Conservation (phyloP, 2,329 filamentous ascomycete genomes). For the Penicillium sp. region DNA sequence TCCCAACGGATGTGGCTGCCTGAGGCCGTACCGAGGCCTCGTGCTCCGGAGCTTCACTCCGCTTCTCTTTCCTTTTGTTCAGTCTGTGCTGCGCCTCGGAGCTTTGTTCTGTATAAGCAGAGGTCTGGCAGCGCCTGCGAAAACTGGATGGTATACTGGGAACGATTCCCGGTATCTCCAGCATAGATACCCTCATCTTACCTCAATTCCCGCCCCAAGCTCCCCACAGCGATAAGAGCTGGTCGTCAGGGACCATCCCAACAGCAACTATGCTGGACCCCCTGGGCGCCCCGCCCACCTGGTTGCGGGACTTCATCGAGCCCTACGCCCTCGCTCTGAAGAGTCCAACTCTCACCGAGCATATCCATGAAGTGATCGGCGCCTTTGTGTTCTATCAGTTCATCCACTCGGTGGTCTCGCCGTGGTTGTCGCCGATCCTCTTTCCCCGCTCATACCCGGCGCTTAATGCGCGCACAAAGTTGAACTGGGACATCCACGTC, state of each 20-base stretch:
- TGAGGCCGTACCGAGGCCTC: conserved; percentile 22
- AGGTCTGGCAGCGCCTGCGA: conserved; percentile 1
- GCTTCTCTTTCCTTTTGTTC: conserved; percentile 16
- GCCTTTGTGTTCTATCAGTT: conserved; percentile 60
- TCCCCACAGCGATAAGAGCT: conserved; percentile 24
- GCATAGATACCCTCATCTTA: conserved; percentile 8
- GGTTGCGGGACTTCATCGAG: conserved; percentile 51
- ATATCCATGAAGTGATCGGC: conserved; percentile 63
- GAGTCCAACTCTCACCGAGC: conserved; percentile 59
- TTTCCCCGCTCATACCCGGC: conserved; percentile 58
- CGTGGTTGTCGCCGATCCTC: conserved; percentile 55
- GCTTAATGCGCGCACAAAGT: conserved; percentile 57
- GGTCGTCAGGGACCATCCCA: conserved; percentile 14
- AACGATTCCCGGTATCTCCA: conserved; percentile 7
- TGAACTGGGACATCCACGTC: conserved; percentile 70
- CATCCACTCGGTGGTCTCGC: conserved; percentile 57
- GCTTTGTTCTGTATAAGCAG: conserved; percentile 9
- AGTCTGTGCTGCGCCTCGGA: conserved; percentile 11
- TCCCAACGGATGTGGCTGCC: conserved; percentile 22
- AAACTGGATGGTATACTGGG: conserved; percentile 15
- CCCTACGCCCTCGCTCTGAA: conserved; percentile 55
- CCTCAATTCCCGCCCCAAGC: conserved; percentile 13
- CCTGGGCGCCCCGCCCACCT: conserved; percentile 51
- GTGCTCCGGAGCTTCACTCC: conserved; percentile 12
- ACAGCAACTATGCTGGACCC: conserved; percentile 46